Base-by-base conservation (phyloP, 75 land plant genomes). In the Pinus albicaulis region DNA sequence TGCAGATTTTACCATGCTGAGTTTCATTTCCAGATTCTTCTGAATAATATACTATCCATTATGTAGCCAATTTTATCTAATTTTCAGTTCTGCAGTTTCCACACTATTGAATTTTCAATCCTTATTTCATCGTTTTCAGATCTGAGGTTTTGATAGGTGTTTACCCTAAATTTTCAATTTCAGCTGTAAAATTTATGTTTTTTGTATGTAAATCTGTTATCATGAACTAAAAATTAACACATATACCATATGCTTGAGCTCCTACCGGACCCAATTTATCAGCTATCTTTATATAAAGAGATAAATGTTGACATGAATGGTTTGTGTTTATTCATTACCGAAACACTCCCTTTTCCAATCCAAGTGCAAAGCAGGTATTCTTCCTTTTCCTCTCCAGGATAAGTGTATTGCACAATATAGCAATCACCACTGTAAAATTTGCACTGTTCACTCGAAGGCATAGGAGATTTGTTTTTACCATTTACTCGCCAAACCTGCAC, bases 401-500 rank as follows among this genome's bases (percentile, higher is more conserved):
- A 93, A n/a, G 94, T 77, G 68, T 96, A 94, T 62, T 92, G 95
- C 59, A 96, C 89, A 41, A 92, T 84, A 65, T 90, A 96, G 83
- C 99, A 97, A 75, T 89, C 89, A 56, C 93, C 92, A 84, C 86
- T 84, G 61, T 85, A 95, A 79, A 97, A 91, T 41, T 95, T 94
- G 48, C 90, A 79, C 81, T 89, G 89, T 23, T 94, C 99, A 59
- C 85, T 73, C 57, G 87, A 70, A 36, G 93, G 82, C 56, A 97
- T 76, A 69, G 82, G 82, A 60, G 65, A 82, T 85, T 89, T 95
- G 57, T 82, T 83, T n/a, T 85, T 77, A 22, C 89, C 95, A 83
- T 86, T 81, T 4, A 97, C 93, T 74, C 90, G 88, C 99, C 99
- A 97, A 76, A 95, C 95, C 99, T 97, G 82, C 23, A 53, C 5